Evolutionary conservation across 2,329 filamentous ascomycete genomes (phyloP), one percentile per base, ranked within the genome.

Genomic region (Sclerotinia spermophila): DNA sequence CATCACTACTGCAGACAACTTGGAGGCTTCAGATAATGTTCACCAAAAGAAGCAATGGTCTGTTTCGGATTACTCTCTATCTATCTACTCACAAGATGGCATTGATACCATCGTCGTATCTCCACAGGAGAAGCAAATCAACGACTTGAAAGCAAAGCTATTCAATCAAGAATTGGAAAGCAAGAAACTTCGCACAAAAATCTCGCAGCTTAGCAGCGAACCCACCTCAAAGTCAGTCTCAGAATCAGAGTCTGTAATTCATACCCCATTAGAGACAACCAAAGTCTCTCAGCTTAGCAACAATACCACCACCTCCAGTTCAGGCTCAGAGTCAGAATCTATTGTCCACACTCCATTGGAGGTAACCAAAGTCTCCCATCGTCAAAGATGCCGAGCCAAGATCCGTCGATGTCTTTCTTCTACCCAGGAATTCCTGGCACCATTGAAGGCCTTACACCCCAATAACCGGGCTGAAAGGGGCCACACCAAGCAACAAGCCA

Each of bases 381-480:
- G 30, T 19, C 58, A 61, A 30, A 60, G 40, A 7, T 67, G 13
- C 30, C 51, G 51, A 60, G 40, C 30, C 27, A 67, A 67, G 27
- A 8, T 65, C 42, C 58, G 53, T 15, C 24, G 21, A 51, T 51
- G 24, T 42, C 19, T 61, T 24, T 53, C 67, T 24, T 56, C 65
- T 5, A 67, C 65, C 42, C 65, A 67, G 11, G 55, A 67, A 17
- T 17, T 67, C 21, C 30, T 67, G 33, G 55, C 65, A 35, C 65
- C 65, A n/a, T 24, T 69, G 24, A 38, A 35, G 13, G 35, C 58
- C 6, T 62, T 64, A 8, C 67, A 62, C n/a, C 67, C 67, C 5
- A 62, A n/a, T 5, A 48, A 69, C 15, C 55, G 67, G 19, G 30
- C 67, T 40, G 67, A 69, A 42, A 69, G 19, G 21, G 67, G 67